Percentiles rank a stretch among this genome's conserved stretches.
Conservation (phyloP, 1,284 basidiomycete species). For the Microbotryum silenes-acaulis region DNA sequence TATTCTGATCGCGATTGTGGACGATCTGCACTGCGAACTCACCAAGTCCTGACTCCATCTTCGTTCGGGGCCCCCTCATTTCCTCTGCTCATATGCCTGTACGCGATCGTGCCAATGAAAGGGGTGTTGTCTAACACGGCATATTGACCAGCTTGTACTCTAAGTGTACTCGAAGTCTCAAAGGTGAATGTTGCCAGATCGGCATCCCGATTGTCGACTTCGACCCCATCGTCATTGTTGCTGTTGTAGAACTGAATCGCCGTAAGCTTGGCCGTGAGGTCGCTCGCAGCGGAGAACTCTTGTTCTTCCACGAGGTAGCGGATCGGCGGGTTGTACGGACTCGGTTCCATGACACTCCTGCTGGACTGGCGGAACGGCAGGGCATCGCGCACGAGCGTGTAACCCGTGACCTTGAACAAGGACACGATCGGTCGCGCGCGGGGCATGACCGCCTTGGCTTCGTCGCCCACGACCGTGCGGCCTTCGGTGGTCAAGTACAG, state of each 20-base stretch:
- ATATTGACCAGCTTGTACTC: conserved; percentile 50
- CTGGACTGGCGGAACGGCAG: conserved; percentile 49
- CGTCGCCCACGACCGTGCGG: conserved; percentile 47
- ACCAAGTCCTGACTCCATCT: conserved; percentile 60
- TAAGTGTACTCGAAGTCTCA: conserved; percentile 38
- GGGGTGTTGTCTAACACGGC: conserved; percentile 52
- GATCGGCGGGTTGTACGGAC: conserved; percentile 56
- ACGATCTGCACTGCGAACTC: conserved; percentile 43
- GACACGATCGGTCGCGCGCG: conserved; percentile 49
- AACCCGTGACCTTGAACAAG: conserved; percentile 49
- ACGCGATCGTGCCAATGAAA: conserved; percentile 47
- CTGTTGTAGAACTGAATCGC: conserved; percentile 1
- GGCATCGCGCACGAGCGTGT: conserved; percentile 51
- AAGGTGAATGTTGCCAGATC: conserved; percentile 54
- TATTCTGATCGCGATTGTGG: no score
- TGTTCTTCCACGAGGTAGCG: conserved; percentile 50
- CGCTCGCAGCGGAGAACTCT: background rate
- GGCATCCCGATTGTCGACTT: conserved; percentile 36
- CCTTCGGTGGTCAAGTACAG: conserved; percentile 57
- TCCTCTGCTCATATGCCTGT: conserved; percentile 48
- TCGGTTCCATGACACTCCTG: conserved; percentile 41
- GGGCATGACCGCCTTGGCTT: conserved; percentile 52
- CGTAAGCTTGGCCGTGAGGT: conserved; percentile 7
- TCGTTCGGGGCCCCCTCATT: conserved; percentile 52
- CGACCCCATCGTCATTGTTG: conserved; percentile 28